phyloP scores from a whole-genome alignment of 2,329 filamentous ascomycete genomes.

The Penicillium psychrosexuale region DNA sequence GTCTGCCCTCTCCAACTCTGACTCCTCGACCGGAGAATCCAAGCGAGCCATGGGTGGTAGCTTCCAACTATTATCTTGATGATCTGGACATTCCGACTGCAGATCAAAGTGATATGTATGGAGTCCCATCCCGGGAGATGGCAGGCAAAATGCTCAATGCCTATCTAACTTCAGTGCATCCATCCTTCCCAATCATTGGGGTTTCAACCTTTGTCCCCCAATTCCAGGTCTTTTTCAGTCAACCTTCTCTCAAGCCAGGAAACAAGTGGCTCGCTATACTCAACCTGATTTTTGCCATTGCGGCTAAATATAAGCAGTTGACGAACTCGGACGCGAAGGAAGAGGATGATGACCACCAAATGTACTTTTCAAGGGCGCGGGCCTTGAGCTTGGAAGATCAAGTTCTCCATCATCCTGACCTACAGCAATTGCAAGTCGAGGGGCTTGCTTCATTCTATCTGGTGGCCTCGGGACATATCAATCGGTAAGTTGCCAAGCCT shows the following conservation, averaged over 20 bases:
- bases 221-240: constrained; percentile 40
- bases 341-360: constrained; percentile 38
- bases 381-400: constrained; percentile 39
- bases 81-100: constrained; percentile 38
- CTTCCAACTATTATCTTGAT: constrained; percentile 41
- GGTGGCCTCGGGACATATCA: constrained; percentile 41
- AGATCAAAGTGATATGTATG: constrained; percentile 36
- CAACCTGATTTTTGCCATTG: constrained; percentile 47
- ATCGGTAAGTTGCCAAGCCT: constrained; percentile 33
- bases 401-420: constrained; percentile 41
- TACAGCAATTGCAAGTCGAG: constrained; percentile 45
- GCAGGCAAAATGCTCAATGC: constrained; percentile 41
- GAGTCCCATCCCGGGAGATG: constrained; percentile 36
- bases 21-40: constrained; percentile 24
- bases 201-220: constrained; percentile 42
- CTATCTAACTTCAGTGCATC: constrained; percentile 44
- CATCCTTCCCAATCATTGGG: constrained; percentile 46
- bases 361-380: constrained; percentile 43
- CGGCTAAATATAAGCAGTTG: constrained; percentile 40
- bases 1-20: constrained; percentile 29
- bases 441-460: constrained; percentile 44
- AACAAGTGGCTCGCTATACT: constrained; percentile 45
- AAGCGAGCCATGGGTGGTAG: constrained; percentile 27
- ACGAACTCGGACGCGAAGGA: constrained; percentile 37
- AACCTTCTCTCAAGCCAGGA: constrained; percentile 34